Base-by-base conservation (phyloP, 306 rosid species). In the Rubus idaeus region DNA sequence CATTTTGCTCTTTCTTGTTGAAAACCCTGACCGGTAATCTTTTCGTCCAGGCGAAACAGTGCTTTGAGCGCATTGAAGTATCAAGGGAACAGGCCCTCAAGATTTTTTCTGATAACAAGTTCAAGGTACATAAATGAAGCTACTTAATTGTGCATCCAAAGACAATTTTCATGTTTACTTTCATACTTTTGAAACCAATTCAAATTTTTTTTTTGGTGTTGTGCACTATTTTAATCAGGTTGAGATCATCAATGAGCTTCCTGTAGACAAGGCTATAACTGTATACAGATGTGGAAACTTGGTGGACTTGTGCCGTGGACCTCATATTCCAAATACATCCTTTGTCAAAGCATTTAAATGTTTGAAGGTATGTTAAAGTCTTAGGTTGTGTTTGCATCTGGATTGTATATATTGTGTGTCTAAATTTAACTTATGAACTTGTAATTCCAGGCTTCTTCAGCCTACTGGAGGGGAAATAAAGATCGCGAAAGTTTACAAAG, bases 311-410 rank as follows among this genome's bases (percentile, higher is more conserved):
- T 94, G 98, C 73, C 91, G 97, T 65, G 98, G 98, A 42, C 98
- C 97, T n/a, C 98, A 94, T 84, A 94, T 94, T 78, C 98, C 96
- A 65, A 94, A 86, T 79, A 94, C 98, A 60, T 91, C 98, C 62
- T 91, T 94, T 85, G 98, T 94, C 83, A 94, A 90, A 75, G 96
- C 98, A 52, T 77, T 94, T 74, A 91, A 90, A 9, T 94, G 97
- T 84, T 83, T 91, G 73, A 94, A 94, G 91, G 97, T 94, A 76
- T 65, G 23, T 73, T 55, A 49, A 67, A 12, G 26, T 66, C 8
- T 44, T 45, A 74, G 75, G 23, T 82, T 76, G 56, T 52, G 17
- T 14, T 11, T 39, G 7, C 49, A 45, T 50, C n/a, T 47, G 13
- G 0, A 40, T 37, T 44, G 46, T 42, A 53, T 56, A 77, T 67